Conservation (phyloP, 2,329 filamentous ascomycete genomes). For the Cytospora leucostoma region DNA sequence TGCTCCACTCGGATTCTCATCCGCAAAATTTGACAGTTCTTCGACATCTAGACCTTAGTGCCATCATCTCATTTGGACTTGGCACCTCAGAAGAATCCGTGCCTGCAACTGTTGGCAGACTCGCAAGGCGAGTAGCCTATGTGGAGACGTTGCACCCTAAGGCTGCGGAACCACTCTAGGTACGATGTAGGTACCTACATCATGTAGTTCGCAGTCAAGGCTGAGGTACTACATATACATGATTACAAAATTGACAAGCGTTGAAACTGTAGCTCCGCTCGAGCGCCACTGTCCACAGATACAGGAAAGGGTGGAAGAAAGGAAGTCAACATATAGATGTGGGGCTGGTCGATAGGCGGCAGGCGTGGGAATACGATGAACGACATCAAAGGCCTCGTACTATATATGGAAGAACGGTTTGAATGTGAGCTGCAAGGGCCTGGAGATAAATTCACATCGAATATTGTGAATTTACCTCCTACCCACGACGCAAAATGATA, state of each 20-base stretch:
- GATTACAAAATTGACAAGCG: too few species aligned
- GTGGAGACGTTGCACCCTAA: too few species aligned
- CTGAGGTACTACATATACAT: too few species aligned
- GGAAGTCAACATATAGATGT: background rate
- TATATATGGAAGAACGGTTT: background rate
- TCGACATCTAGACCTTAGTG: slow-evolving; percentile 5
- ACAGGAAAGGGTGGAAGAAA: background rate
- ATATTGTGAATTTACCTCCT: slow-evolving; percentile 20
- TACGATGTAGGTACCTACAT: too few species aligned
- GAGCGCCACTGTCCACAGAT: too few species aligned
- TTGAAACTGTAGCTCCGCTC: too few species aligned
- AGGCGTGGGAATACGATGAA: background rate
- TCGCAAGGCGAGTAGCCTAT: too few species aligned
- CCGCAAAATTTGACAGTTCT: slow-evolving; percentile 18
- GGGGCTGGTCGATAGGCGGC: slow-evolving; percentile 3
- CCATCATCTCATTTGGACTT: background rate
- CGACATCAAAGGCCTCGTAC: background rate
- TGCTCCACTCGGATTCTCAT: slow-evolving; percentile 13
- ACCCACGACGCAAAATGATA: slow-evolving; percentile 3
- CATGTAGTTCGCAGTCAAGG: too few species aligned
- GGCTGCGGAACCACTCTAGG: too few species aligned
- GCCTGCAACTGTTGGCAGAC: background rate
- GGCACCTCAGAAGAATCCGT: background rate
- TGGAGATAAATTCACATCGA: slow-evolving; percentile 10
- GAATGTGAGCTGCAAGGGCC: background rate